phyloP scores from a whole-genome alignment of 2,329 filamentous ascomycete genomes.

The Aspergillus melleus region DNA sequence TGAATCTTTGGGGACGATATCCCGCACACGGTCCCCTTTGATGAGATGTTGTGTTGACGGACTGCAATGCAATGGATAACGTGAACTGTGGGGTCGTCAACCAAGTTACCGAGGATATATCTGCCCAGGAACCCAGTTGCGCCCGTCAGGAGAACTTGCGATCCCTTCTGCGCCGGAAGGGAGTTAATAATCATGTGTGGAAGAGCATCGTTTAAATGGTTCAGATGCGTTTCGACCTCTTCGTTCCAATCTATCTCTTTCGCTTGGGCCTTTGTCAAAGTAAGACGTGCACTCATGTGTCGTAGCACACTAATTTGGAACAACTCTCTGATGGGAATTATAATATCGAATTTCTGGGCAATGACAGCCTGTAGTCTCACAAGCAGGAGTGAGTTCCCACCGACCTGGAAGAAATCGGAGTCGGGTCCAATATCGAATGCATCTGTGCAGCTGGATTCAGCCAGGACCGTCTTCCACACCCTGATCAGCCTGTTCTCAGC shows the following conservation, averaged over 20 bases:
- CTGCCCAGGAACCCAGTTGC: constrained; percentile 41
- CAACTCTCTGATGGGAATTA: constrained; percentile 38
- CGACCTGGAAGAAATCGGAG: constrained; percentile 25
- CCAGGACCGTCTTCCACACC: constrained; percentile 13
- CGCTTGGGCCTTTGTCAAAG: constrained; percentile 12
- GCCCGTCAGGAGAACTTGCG: constrained; percentile 27
- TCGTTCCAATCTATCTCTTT: constrained; percentile 31
- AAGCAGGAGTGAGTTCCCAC: constrained; percentile 31
- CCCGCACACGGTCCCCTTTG: background rate
- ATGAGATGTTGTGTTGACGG: background rate
- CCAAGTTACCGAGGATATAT: constrained; percentile 41
- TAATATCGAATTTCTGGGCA: constrained; percentile 29
- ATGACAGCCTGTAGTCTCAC: constrained; percentile 39
- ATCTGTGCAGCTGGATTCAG: background rate
- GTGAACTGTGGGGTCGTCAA: constrained; percentile 29
- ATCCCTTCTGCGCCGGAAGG: background rate
- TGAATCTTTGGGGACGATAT: constrained; percentile 29
- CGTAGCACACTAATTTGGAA: constrained; percentile 41
- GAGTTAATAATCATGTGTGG: background rate
- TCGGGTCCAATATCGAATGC: background rate
- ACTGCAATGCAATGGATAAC: constrained; percentile 48
- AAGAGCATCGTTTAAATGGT: background rate
- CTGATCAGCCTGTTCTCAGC: background rate
- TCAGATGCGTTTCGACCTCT: constrained; percentile 27
- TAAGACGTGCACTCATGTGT: constrained; percentile 42